Percentiles rank a stretch among this genome's conserved stretches.
Evolutionary conservation across 2,329 filamentous ascomycete genomes (phyloP).

Genomic region (Orbilia blumenaviensis): DNA sequence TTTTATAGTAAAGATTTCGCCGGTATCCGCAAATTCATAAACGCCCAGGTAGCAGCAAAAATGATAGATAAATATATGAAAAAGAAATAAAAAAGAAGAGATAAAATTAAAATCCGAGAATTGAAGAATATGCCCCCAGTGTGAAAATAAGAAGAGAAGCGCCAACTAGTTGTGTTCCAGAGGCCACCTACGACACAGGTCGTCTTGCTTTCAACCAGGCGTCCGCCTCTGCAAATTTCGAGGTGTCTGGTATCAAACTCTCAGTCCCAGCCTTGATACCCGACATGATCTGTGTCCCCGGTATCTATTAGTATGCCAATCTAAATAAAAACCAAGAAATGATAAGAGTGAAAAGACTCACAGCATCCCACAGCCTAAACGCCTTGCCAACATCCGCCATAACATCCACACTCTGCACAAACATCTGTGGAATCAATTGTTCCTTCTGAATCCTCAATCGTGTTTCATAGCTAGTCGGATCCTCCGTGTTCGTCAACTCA

Average conservation of each 20-base stretch:
- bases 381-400: conserved; percentile 69
- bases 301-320: conserved; percentile 17
- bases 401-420: conserved; percentile 65
- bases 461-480: conserved; percentile 65
- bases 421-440: conserved; percentile 66
- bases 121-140: too few species aligned
- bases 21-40: too few species aligned
- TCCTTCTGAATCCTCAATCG: conserved; percentile 68
- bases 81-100: not conserved
- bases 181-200: conserved; percentile 16
- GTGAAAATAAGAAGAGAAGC: not conserved
- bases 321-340: too few species aligned
- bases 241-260: conserved; percentile 63
- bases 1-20: too few species aligned
- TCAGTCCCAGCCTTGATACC: conserved; percentile 68
- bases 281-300: conserved; percentile 66
- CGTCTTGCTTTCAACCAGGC: conserved; percentile 65
- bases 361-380: conserved; percentile 73
- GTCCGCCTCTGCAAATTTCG: conserved; percentile 69
- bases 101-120: not conserved
- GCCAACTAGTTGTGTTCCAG: not conserved
- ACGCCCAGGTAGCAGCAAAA: not conserved
- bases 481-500: conserved; percentile 71
- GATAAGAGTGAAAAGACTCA: conserved; percentile 61
- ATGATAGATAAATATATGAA: not conserved